phyloP scores from a whole-genome alignment of 2,329 filamentous ascomycete species.

The Trichoderma sp. region DNA sequence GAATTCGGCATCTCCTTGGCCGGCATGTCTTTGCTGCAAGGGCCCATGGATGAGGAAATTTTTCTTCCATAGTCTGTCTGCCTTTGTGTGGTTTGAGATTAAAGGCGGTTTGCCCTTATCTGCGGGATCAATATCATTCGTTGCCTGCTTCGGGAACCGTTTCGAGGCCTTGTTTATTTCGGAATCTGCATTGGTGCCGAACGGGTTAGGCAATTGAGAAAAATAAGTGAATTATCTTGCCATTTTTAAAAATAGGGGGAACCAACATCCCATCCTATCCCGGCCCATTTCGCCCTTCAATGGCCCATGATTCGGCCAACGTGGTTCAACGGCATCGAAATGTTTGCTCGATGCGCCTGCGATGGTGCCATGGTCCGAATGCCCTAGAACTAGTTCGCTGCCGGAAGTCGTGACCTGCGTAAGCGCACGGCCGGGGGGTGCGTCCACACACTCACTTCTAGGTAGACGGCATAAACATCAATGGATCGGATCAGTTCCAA shows the following conservation, averaged over 20 bases:
- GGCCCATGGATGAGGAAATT: neutral
- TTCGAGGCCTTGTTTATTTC: neutral
- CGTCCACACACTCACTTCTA: neutral
- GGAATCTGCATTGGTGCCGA: neutral
- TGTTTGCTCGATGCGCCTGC: slow-evolving; percentile 4
- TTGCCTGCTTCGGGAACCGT: neutral
- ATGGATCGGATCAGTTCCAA: too few relatives aligned
- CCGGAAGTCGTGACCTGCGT: slow-evolving; percentile 15
- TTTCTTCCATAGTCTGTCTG: neutral
- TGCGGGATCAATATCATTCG: neutral
- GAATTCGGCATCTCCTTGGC: neutral
- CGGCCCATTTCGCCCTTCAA: neutral
- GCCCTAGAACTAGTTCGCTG: slow-evolving; percentile 5
- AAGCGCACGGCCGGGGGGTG: slow-evolving; percentile 16
- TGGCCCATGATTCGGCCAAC: neutral
- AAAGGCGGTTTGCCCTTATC: neutral
- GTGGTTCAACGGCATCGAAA: neutral
- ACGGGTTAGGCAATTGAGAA: neutral
- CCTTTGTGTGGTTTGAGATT: neutral
- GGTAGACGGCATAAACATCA: too few relatives aligned
- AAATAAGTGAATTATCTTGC: neutral
- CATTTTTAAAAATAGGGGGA: neutral
- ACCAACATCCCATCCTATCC: neutral
- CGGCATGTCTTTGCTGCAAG: neutral
- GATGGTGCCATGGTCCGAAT: slow-evolving; percentile 13